Conservation (phyloP, 768 basidiomycete species). For the Pleurotus pulmonarius region DNA sequence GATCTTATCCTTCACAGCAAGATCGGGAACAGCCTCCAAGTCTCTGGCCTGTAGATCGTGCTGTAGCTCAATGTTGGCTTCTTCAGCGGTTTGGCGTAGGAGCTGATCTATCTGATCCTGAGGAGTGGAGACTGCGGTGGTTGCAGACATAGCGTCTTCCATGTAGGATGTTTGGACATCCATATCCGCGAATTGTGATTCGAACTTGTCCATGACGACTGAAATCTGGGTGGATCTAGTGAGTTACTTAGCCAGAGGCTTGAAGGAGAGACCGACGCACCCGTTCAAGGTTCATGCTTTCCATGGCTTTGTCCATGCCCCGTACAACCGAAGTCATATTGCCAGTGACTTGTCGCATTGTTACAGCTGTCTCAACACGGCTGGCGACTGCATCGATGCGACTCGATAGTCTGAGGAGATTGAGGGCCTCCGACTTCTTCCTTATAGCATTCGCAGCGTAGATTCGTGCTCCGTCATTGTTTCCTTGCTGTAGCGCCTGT, state of each 20-base stretch:
- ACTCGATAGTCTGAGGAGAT: slow-evolving; percentile 84
- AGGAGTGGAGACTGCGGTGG: slow-evolving; percentile 89
- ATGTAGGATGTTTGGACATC: slow-evolving; percentile 98
- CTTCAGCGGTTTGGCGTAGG: slow-evolving; percentile 92
- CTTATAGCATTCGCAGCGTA: slow-evolving; percentile 98
- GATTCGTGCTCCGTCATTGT: slow-evolving; percentile 95
- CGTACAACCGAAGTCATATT: slow-evolving; percentile 96
- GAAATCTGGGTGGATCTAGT: slow-evolving; percentile 65
- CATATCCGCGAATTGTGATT: slow-evolving; percentile 91
- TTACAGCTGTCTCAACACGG: slow-evolving; percentile 96
- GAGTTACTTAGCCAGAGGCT: background rate
- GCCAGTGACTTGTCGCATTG: slow-evolving; percentile 94
- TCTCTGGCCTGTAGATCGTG: slow-evolving; percentile 80
- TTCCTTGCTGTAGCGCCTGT: slow-evolving; percentile 94
- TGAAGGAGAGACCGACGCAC: slow-evolving; percentile 40
- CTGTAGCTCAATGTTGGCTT: slow-evolving; percentile 92
- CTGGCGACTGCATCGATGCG: slow-evolving; percentile 96
- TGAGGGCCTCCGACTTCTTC: slow-evolving; percentile 94
- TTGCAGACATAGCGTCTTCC: slow-evolving; percentile 94
- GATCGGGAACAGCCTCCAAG: slow-evolving; percentile 54
- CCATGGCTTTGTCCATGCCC: slow-evolving; percentile 99
- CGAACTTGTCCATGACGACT: slow-evolving; percentile 98
- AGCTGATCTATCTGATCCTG: slow-evolving; percentile 96
- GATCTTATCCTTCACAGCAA: slow-evolving; percentile 46
- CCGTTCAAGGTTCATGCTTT: slow-evolving; percentile 96